Percentiles rank a stretch among this genome's conserved stretches.
These are phyloP conservation scores for Leptographium radiaticola DNA, from an alignment of 2,329 filamentous ascomycete genomes.

Conservation along the genomic window DNA sequence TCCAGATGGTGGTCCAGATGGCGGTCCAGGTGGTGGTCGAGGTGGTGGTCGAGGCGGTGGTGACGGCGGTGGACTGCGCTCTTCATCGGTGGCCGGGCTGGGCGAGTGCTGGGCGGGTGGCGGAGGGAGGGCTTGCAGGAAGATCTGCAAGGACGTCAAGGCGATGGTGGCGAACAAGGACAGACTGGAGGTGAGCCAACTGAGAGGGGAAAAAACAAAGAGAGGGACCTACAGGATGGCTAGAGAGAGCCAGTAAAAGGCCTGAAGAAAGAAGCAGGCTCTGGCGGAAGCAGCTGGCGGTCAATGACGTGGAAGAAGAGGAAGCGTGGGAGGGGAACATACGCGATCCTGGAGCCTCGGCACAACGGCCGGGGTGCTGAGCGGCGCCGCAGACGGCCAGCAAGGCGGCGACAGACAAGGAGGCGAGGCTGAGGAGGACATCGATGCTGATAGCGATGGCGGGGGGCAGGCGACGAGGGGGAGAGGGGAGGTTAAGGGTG, in stretches of 20 bases:
- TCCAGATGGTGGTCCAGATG: neutral
- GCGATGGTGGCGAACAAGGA: slow-evolving; percentile 1
- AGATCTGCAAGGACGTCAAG: neutral
- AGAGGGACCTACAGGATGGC: neutral
- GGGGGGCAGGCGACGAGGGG: neutral
- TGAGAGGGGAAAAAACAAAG: too few relatives aligned
- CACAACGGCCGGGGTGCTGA: neutral
- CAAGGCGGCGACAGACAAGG: neutral
- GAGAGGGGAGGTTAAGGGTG: neutral
- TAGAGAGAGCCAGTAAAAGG: neutral
- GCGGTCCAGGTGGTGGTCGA: neutral
- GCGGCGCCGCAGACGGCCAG: neutral
- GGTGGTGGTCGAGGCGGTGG: neutral
- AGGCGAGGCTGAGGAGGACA: neutral
- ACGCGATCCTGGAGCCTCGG: neutral
- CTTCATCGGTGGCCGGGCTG: neutral
- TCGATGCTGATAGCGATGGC: neutral
- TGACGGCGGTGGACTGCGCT: neutral
- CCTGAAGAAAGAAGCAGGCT: neutral
- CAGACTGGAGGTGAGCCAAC: neutral
- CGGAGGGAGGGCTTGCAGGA: neutral
- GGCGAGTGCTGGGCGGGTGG: neutral
- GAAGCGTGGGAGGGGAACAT: neutral
- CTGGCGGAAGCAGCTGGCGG: neutral
- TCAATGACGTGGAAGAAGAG: neutral